phyloP scores from a whole-genome alignment of 2,329 filamentous ascomycete species.

The Scedosporium boydii region DNA sequence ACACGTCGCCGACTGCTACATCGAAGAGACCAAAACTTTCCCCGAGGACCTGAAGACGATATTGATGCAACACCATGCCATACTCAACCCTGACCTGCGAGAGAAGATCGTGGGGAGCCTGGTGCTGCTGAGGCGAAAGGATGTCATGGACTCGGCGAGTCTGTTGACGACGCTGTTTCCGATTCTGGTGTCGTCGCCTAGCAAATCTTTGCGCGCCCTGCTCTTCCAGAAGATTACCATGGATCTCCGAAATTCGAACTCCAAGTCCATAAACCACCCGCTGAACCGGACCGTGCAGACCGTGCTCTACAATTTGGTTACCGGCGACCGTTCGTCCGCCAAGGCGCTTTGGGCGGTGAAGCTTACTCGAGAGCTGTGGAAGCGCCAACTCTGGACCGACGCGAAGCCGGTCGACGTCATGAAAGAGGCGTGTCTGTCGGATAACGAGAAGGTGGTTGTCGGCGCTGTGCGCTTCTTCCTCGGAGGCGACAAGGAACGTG shows the following conservation, averaged over 20 bases:
- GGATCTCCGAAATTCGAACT: slow-evolving; percentile 80
- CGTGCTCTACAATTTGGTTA: slow-evolving; percentile 83
- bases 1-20: slow-evolving; percentile 90
- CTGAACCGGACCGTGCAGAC: slow-evolving; percentile 91
- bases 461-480: slow-evolving; percentile 91
- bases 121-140: slow-evolving; percentile 80
- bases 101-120: slow-evolving; percentile 93
- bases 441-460: slow-evolving; percentile 86
- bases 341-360: slow-evolving; percentile 96
- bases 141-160: slow-evolving; percentile 75
- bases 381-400: slow-evolving; percentile 91
- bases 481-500: slow-evolving; percentile 89
- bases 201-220: slow-evolving; percentile 76
- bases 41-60: slow-evolving; percentile 74
- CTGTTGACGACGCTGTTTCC: slow-evolving; percentile 90
- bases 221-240: slow-evolving; percentile 85
- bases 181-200: slow-evolving; percentile 82
- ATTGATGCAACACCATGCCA: slow-evolving; percentile 70
- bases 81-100: slow-evolving; percentile 72
- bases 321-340: slow-evolving; percentile 71
- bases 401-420: slow-evolving; percentile 94
- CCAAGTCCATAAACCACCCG: slow-evolving; percentile 80
- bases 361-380: slow-evolving; percentile 91
- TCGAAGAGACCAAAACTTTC: slow-evolving; percentile 66
- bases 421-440: slow-evolving; percentile 81